Evolutionary conservation across 306 rosid genomes (phyloP), one percentile per base, ranked within the genome.

Genomic region (Pterocarpus santalinus): DNA sequence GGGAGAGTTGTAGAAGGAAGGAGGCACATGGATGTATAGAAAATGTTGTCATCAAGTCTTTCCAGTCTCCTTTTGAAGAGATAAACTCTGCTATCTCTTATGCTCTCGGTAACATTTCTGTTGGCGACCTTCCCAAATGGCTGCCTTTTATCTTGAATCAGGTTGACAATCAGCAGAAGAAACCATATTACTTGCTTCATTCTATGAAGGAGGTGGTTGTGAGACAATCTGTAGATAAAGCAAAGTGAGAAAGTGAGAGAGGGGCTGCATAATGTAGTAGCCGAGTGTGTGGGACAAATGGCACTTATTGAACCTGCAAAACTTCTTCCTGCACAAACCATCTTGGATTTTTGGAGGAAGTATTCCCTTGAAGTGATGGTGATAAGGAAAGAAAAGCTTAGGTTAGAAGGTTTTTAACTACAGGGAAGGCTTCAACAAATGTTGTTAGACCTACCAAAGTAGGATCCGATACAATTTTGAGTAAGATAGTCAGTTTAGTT

Each of bases 121-220:
- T 96, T 78, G 99, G 98, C 61, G 94, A 96, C 84, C 95, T 96
- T 13, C 89, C 97, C 57, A 96, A 93, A 87, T 96, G 92, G 90
- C 87, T 96, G 87, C 99, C 97, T 56, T 96, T 96, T 85, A 96
- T 96, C 81, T 89, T 96, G 95, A 92, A 96, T 85, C 99, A 94
- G 88, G 94, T 96, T 69, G 98, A 96, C 84, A 96, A 96, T 89
- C 99, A 96, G 87, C 99, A 96, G 90, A 96, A 96, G 89, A 96
- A 96, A 76, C 99, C 94, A 84, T 94, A 96, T 82, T 97, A 94
- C 51, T 84, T 96, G 77, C 99, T 96, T 87, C 99, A 96, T 88
- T 96, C 99, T 73, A 86, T 96, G 85, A 94, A 94, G 87, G 99
- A 96, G 99, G 99, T 92, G 57, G 94, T 94, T 62, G 99, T 96